Conservation (phyloP, 2,329 filamentous ascomycete genomes). For the Tolypocladium paradoxum region DNA sequence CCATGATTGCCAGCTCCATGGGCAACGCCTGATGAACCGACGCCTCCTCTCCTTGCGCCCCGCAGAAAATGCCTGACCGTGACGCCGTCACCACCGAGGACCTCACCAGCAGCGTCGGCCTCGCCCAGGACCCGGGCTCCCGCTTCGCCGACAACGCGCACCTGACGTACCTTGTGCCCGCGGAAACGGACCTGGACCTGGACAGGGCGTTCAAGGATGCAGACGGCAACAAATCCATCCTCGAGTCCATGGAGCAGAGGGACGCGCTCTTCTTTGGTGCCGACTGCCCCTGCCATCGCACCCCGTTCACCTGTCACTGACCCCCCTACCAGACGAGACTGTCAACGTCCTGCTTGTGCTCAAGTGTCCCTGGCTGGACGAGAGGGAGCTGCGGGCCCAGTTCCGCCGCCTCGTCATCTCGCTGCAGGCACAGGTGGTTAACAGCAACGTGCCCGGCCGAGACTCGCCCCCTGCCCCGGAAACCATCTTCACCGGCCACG, state of each 20-base stretch:
- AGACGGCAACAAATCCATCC: slow-evolving; percentile 32
- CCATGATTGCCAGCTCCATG: neutral
- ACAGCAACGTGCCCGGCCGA: slow-evolving; percentile 38
- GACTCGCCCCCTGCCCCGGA: slow-evolving; percentile 41
- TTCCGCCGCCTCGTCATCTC: slow-evolving; percentile 53
- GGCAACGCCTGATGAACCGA: neutral
- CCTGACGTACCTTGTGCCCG: slow-evolving; percentile 50
- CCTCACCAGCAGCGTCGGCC: slow-evolving; percentile 9
- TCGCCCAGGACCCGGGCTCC: slow-evolving; percentile 13
- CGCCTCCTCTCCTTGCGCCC: neutral
- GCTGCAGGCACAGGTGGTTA: slow-evolving; percentile 56
- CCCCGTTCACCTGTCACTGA: slow-evolving; percentile 21
- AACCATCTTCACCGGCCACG: slow-evolving; percentile 45
- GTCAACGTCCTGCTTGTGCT: slow-evolving; percentile 59
- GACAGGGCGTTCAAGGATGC: slow-evolving; percentile 37
- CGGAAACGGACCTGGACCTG: slow-evolving; percentile 42
- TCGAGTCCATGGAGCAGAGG: slow-evolving; percentile 50
- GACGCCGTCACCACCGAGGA: slow-evolving; percentile 11
- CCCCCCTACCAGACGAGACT: slow-evolving; percentile 52
- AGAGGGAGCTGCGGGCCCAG: slow-evolving; percentile 45
- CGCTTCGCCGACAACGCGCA: slow-evolving; percentile 46
- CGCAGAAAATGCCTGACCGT: slow-evolving; percentile 9
- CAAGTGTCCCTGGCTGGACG: slow-evolving; percentile 49
- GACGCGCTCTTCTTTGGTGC: slow-evolving; percentile 63
- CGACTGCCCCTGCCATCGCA: slow-evolving; percentile 10